Evolutionary conservation across 1,284 basidiomycete species (phyloP), one percentile per base, ranked within the genome.

Genomic region (Sanghuangporus weigelae): DNA sequence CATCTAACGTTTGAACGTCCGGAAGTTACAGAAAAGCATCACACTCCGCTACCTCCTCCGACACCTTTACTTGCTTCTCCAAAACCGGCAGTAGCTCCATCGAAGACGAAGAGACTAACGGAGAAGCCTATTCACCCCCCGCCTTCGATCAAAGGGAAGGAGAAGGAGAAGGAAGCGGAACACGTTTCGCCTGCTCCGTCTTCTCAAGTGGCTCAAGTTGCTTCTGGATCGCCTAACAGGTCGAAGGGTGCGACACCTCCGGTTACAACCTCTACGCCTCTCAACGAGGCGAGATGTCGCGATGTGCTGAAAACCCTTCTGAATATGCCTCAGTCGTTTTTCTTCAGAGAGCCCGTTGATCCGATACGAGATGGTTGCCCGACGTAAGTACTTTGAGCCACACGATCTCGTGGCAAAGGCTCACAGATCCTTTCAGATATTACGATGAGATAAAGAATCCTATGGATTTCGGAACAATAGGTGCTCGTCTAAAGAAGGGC

Each of bases 391-490:
- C 31, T 57, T 50, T 35, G 38, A 26, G 26, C 5, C n/a, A 21
- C 14, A 23, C 26, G 14, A 21, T 49, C 58, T 46, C 60, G 67
- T 56, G 56, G 19, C 44, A 38, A 63, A 48, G 59, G 12, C 51
- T 63, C 62, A 19, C 59, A 66, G 55, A 46, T 23, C 21, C 19
- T 39, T 68, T 31, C 68, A 96, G 93, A 16, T 99, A 99, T 74
- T 87, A 92, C 64, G 87, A 97, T 10, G 97, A 98, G 77, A 98
- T 99, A 73, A 80, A 85, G 68, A 77, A 90, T 67, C 97, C 97
- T 6, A 99, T 98, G 95, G 96, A 99, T 76, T 87, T 98, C 62
- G 86, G 86, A 10, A 97, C 96, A 10, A 93, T 98, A 72, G 74
- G 76, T 40, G 79, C 79, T 57, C 95, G 93, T 71, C 77, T 97